A percentile compares a stretch with the other conserved stretches of the same genome.
phyloP scores from a whole-genome alignment of 1,284 basidiomycete species.

The Cryptococcus sp. region DNA sequence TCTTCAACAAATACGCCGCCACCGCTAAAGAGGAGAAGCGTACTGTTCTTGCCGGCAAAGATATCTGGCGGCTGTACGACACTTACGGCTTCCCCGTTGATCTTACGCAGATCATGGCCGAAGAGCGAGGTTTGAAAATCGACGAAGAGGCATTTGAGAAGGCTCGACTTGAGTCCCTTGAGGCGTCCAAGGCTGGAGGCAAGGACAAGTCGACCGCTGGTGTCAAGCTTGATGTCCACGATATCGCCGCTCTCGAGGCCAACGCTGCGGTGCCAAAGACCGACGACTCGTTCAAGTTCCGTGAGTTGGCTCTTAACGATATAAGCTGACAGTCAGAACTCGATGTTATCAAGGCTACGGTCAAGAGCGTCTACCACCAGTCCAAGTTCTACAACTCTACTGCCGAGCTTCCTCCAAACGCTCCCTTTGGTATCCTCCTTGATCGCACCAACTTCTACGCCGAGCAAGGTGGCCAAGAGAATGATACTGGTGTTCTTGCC shows the following conservation, averaged over 20 bases:
- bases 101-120: conserved; percentile 95
- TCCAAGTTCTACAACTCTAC: conserved; percentile 76
- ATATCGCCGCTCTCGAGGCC: conserved; percentile 83
- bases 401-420: conserved; percentile 61
- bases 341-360: conserved; percentile 71
- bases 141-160: conserved; percentile 88
- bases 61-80: conserved; percentile 97
- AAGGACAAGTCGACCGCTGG: conserved; percentile 62
- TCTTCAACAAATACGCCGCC: conserved; percentile 88
- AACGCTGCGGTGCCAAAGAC: conserved; percentile 84
- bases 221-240: conserved; percentile 95
- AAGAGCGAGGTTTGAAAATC: conserved; percentile 82
- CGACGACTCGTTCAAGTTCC: conserved; percentile 87
- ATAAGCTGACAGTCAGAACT: conserved; percentile 57
- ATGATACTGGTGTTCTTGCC: conserved; percentile 91
- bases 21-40: conserved; percentile 67
- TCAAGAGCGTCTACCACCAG: conserved; percentile 85
- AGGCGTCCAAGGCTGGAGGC: conserved; percentile 78
- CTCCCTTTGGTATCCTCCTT: conserved; percentile 81
- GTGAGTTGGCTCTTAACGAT: conserved; percentile 57
- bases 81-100: conserved; percentile 99
- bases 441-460: conserved; percentile 98
- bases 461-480: conserved; percentile 95
- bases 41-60: conserved; percentile 78
- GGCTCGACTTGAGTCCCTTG: conserved; percentile 84